Base-by-base conservation (phyloP, 2,329 filamentous ascomycete genomes). In the Arthrobotrys iridis region DNA sequence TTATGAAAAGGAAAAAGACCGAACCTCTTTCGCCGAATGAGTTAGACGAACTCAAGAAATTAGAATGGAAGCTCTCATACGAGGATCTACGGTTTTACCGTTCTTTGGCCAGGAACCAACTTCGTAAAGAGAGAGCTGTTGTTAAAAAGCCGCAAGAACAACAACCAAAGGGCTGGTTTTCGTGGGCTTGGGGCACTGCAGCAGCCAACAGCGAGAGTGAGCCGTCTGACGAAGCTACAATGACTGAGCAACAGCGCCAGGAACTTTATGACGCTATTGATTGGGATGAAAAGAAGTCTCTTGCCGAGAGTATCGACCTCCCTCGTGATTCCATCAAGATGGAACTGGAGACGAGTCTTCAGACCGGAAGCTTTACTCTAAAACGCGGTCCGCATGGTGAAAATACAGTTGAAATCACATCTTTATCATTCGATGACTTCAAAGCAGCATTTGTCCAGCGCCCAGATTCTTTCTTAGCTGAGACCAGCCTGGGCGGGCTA, bases 61-160 rank as follows among this genome's bases (percentile, higher is more conserved):
- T 99, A 1, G 95, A 99, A 81, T 88, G 88, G 84, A 97, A 97
- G 81, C 86, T 97, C 1, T 89, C 87, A 33, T 99, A 99, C 81
- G 95, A 99, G 82, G 96, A 99, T 81, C 85, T 99, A 62, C 90
- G 95, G 3, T 99, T 99, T 83, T 99, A 95, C 93, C 88, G 95
- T 77, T 98, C 95, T 0, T 82, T 99, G 67, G 95, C 94, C 28
- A 89, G 95, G 22, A 99, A 96, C 78, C 92, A 99, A 81, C 85
- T 99, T 11, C 93, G 93, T 79, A 98, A 97, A 81, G 95, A 99
- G 81, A 96, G 96, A 77, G 90, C 95, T 1, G 91, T 92, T 33
- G 89, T 94, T n/a, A 89, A 94, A 79, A 95, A 92, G 80, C 86
- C 86, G 80, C 84, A 82, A 22, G 81, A 84, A 58, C 85, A 88